phyloP scores from a whole-genome alignment of 2,329 filamentous ascomycete species.

The Epichloe sylvatica region DNA sequence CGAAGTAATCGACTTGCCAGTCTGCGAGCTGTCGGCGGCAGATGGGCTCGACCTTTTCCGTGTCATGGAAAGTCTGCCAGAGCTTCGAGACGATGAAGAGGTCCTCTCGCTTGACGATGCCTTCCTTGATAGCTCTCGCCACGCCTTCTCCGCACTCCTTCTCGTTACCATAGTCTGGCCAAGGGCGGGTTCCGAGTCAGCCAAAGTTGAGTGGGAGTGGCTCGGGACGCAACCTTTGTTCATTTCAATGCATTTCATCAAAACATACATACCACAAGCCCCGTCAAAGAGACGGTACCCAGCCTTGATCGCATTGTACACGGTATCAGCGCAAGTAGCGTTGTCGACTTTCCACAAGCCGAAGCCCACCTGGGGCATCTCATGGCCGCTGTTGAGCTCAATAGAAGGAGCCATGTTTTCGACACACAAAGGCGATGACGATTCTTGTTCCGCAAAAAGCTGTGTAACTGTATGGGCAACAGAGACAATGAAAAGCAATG shows the following conservation, averaged over 20 bases:
- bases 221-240: neutral
- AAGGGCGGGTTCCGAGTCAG: neutral
- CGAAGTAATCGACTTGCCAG: slow-evolving; percentile 80
- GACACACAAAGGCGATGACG: neutral
- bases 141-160: slow-evolving; percentile 64
- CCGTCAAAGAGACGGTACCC: slow-evolving; percentile 49
- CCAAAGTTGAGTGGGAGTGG: neutral
- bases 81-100: slow-evolving; percentile 90
- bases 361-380: slow-evolving; percentile 66
- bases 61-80: slow-evolving; percentile 84
- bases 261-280: slow-evolving; percentile 24
- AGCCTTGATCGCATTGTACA: slow-evolving; percentile 60
- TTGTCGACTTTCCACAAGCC: slow-evolving; percentile 77
- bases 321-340: slow-evolving; percentile 55
- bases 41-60: slow-evolving; percentile 62
- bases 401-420: slow-evolving; percentile 25
- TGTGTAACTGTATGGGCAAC: neutral
- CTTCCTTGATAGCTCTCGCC: slow-evolving; percentile 65
- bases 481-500: neutral
- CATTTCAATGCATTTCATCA: neutral
- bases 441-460: neutral
- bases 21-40: slow-evolving; percentile 63
- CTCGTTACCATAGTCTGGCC: slow-evolving; percentile 64
- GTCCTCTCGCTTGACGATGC: slow-evolving; percentile 68
- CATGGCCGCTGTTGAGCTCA: slow-evolving; percentile 50